Conservation (phyloP, 805 yeast species). For the Saccharomycopsis sp. region DNA sequence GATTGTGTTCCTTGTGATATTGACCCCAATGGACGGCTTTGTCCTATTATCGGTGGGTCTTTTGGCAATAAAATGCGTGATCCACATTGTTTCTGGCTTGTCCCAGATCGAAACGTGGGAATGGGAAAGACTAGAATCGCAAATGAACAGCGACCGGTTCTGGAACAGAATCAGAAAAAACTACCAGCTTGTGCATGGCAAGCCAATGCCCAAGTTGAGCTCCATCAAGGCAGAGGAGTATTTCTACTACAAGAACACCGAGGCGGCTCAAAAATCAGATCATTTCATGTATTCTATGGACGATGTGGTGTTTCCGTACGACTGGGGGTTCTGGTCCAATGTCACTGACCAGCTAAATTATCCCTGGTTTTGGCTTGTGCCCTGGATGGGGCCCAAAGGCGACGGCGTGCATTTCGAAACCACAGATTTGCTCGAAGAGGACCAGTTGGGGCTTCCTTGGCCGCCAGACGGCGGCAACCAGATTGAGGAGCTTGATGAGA, state of each 20-base stretch:
- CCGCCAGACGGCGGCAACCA: conserved; percentile 78
- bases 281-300: conserved; percentile 38
- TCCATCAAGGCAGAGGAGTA: conserved; percentile 16
- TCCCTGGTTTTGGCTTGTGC: conserved; percentile 58
- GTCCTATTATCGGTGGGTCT: conserved; percentile 52
- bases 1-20: conserved; percentile 43
- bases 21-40: conserved; percentile 48
- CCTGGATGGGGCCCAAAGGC: conserved; percentile 57
- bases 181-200: conserved; percentile 27
- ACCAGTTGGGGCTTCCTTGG: conserved; percentile 72
- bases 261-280: conserved; percentile 13
- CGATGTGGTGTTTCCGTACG: conserved; percentile 78
- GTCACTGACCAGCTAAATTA: conserved; percentile 45
- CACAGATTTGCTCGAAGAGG: conserved; percentile 45
- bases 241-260: conserved; percentile 6
- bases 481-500: conserved; percentile 16
- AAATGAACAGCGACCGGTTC: conserved; percentile 46
- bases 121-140: conserved; percentile 65
- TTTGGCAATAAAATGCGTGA: conserved; percentile 52
- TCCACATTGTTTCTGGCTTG: conserved; percentile 53
- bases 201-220: conserved; percentile 20
- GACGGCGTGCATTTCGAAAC: conserved; percentile 51
- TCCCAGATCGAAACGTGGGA: conserved; percentile 95
- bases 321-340: conserved; percentile 53
- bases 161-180: conserved; percentile 42